Percentiles rank a stretch among this genome's conserved stretches.
These are phyloP conservation scores for Beauveria varroae DNA, from an alignment of 2,329 filamentous ascomycete species.

Conservation along the genomic window DNA sequence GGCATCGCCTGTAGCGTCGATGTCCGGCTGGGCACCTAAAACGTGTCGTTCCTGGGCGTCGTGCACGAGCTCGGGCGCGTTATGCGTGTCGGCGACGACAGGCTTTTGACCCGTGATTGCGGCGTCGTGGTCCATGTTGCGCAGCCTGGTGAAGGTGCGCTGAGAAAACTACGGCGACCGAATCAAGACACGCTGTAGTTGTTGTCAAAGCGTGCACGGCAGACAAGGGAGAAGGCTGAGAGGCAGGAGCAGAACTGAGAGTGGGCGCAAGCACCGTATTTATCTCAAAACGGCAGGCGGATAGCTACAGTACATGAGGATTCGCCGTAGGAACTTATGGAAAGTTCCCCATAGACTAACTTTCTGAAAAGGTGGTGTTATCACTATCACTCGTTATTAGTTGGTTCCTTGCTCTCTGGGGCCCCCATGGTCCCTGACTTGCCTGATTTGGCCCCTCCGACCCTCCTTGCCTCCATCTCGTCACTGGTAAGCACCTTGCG, in stretches of 20 bases:
- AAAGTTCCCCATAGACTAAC: not conserved
- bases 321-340: not conserved
- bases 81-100: not conserved
- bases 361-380: not conserved
- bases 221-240: not conserved
- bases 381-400: not conserved
- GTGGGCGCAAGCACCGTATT: not conserved
- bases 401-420: not conserved
- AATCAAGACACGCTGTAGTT: not conserved
- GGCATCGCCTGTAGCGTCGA: slow-evolving; percentile 11
- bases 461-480: not conserved
- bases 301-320: not conserved
- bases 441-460: not conserved
- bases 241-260: not conserved
- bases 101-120: slow-evolving; percentile 2
- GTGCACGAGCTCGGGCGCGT: not conserved
- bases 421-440: not conserved
- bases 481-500: too few relatives aligned
- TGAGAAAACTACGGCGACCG: not conserved
- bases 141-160: too few relatives aligned
- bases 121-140: slow-evolving; percentile 4
- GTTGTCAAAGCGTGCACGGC: not conserved
- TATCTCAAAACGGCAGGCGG: not conserved
- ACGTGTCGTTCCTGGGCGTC: not conserved
- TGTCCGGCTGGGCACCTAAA: slow-evolving; percentile 11